Evolutionary conservation across 2,329 filamentous ascomycete species (phyloP), one percentile per base, ranked within the genome.

Genomic region (Diaporthe vexans): DNA sequence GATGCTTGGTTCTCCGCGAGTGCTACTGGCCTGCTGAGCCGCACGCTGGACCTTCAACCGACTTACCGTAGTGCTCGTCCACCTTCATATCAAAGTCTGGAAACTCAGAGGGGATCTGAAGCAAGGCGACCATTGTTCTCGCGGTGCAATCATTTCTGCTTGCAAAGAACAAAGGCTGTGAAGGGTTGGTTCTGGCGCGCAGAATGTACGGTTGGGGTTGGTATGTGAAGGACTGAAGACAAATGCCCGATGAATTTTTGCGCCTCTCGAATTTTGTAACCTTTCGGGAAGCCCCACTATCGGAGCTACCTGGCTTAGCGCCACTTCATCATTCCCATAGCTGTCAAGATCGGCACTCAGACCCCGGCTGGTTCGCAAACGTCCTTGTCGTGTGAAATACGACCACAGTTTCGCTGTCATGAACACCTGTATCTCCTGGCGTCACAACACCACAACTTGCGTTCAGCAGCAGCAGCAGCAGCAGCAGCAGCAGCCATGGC

Each of bases 401-500:
- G 33, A 67, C 63, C 19, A 43, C 33, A 21, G 10, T 7, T 40
- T 11, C 48, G 63, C 48, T 26, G 29, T 68, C 52, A 26, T 29
- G 57, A 37, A 58, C 51, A 67, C 33, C 48, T 73, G 24, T 57
- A 48, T 61, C 33, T 75, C 24, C n/a, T 35, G 46, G 24, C n/a
- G 37, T 48, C 17, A 37, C 24, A 57, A 59, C 46, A 68, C 59
- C 37, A 68, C 59, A 70, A 29, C 46, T 48, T 19, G 24, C 37
- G 21, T 37, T 15, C 48, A 70, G 11, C 29, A 52, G 70, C 68
- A 48, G 51, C 67, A 70, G 80, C 67, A 54, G 19, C 46, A 51
- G 46, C 57, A 72, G 79, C 67, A 69, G 80, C 67, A 54, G 40
- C 57, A 73, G 80, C 67, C 68, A 86, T 85, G 83, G 81, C 80